Percentiles rank a stretch among this genome's conserved stretches.
Conservation (phyloP, 2,329 filamentous ascomycete genomes). For the Botrytis galanthina region DNA sequence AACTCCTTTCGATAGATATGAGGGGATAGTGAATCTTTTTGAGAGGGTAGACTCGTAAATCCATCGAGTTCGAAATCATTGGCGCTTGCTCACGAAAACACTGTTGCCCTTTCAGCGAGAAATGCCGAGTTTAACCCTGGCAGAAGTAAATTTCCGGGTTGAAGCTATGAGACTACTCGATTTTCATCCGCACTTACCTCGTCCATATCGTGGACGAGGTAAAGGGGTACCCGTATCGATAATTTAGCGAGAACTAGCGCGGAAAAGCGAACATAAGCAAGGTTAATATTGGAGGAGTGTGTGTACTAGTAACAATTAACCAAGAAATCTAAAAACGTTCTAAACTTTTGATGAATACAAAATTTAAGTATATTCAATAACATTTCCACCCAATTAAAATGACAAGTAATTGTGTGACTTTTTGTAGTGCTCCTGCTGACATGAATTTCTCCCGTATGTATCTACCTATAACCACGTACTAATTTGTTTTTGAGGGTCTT, state of each 20-base stretch:
- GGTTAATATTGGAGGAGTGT: background rate
- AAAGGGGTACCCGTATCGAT: background rate
- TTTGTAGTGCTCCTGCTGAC: background rate
- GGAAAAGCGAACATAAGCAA: background rate
- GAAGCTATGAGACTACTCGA: no score
- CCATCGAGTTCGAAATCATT: background rate
- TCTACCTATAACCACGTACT: no score
- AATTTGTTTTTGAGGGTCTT: background rate
- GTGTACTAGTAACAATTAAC: background rate
- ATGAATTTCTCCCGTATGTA: background rate
- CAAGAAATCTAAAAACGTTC: background rate
- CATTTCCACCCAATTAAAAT: background rate
- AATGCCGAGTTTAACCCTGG: rapidly evolving
- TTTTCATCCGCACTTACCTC: background rate
- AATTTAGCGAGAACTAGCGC: background rate
- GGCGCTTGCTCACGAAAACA: background rate
- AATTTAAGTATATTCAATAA: background rate
- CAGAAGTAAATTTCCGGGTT: background rate
- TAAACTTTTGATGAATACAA: no score
- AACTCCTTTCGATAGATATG: background rate
- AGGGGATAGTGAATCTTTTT: background rate
- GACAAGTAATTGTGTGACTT: background rate
- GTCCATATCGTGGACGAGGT: background rate
- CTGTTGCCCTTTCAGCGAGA: no score
- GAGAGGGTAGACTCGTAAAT: background rate